Evolutionary conservation across 1,284 basidiomycete genomes (phyloP), one percentile per base, ranked within the genome.

Genomic region (Puccinia polysora): DNA sequence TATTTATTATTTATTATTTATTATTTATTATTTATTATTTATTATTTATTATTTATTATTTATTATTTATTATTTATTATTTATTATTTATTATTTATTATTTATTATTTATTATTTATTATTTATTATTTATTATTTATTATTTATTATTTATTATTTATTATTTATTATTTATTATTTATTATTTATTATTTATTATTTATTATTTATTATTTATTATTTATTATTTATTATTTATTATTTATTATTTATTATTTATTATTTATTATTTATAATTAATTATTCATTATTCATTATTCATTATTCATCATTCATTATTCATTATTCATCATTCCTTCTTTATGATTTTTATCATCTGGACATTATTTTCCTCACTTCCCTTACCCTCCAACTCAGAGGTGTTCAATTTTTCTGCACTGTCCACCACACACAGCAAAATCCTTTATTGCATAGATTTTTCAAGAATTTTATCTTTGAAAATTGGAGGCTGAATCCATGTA

Each of bases 81-180:
- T n/a, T n/a, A n/a, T n/a, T n/a, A n/a, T n/a, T n/a, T 52, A 52
- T 52, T 14, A 8, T 52, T 52, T 52, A 52, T 52, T 14, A 15
- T 52, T 52, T 15, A 52, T 14, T 52, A 15, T 52, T 23, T 10
- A 15, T 52, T 52, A 8, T 23, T 52, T 52, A 15, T 25, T 7
- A 15, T 52, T 52, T 14, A 7, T 7, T 52, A 15, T 52, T 25
- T 52, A 52, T 25, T 52, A 8, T 52, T 52, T 15, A 15, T 52
- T 25, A 15, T 52, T 8, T 14, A 15, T 14, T 14, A 15, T 15
- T 52, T 25, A 10, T 14, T 52, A 15, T 10, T 52, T 52, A 15
- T 52, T 52, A 15, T 52, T 52, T 14, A 15, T 52, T 15, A 7
- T 52, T 52, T 52, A 8, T 52, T 14, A 15, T 52, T 52, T 52